Percentiles rank a stretch among this genome's conserved stretches.
Conservation (phyloP, 768 basidiomycete genomes). For the Rhodocollybia butyracea region DNA sequence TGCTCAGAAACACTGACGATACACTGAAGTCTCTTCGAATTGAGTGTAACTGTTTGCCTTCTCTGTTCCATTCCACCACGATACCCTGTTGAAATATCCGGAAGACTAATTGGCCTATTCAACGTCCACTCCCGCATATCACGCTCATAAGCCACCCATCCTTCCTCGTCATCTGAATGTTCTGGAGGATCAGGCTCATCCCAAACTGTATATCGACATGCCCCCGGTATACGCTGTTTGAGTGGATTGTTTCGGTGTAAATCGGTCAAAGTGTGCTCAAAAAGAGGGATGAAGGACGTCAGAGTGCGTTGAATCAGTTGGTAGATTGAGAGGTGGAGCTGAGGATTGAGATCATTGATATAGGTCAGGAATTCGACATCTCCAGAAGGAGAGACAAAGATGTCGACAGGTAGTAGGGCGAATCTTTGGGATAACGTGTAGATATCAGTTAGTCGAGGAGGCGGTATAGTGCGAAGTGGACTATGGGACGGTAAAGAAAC, state of each 20-base stretch:
- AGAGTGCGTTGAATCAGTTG: constrained; percentile 30
- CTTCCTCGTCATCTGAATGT: constrained; percentile 46
- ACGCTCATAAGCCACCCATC: constrained; percentile 39
- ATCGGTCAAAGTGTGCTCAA: constrained; percentile 51
- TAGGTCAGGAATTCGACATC: constrained; percentile 38
- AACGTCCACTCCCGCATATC: constrained; percentile 41
- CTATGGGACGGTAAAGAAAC: constrained; percentile 22
- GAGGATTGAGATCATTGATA: constrained; percentile 51
- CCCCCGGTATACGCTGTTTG: constrained; percentile 36
- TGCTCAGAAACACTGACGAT: constrained; percentile 39
- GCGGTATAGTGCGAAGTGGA: constrained; percentile 21
- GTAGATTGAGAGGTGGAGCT: constrained; percentile 25
- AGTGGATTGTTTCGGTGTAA: constrained; percentile 47
- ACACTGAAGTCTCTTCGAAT: constrained; percentile 38
- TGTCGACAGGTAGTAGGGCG: constrained; percentile 43
- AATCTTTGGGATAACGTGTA: constrained; percentile 38
- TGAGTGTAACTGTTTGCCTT: constrained; percentile 33
- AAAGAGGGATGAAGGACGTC: constrained; percentile 39
- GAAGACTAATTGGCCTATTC: constrained; percentile 40
- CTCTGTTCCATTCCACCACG: constrained; percentile 42
- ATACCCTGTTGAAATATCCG: constrained; percentile 46
- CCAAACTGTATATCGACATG: constrained; percentile 40
- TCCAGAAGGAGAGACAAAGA: constrained; percentile 30
- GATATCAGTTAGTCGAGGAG: constrained; percentile 27
- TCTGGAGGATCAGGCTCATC: constrained; percentile 49